Evolutionary conservation across 306 rosid species (phyloP), one percentile per base, ranked within the genome.

Genomic region (Begonia loranthoides): DNA sequence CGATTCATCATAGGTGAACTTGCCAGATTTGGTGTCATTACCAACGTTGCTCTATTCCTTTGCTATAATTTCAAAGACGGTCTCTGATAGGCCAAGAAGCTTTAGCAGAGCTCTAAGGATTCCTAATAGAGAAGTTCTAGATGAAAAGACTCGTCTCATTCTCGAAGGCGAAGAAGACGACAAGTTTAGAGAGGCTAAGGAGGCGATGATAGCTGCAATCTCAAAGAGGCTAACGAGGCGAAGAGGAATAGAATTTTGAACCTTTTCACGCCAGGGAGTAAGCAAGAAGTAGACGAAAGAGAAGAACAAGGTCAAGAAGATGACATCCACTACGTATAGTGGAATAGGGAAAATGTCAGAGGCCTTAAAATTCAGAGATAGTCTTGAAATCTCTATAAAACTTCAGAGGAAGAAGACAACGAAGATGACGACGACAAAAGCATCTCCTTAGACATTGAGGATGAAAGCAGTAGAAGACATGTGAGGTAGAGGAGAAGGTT

Each of bases 241-340:
- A 34, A 89, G 89, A 9, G 97, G 97, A 12, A 82, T 79, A 34
- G 93, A 77, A 39, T 75, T 77, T 3, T 95, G 79, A 73, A 89
- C 79, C 80, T 89, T 84, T 58, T 82, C 95, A 0, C 94, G 79
- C 95, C 95, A 89, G 12, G 87, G 69, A 55, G 66, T 74, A 43
- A 89, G 93, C 60, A 89, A 63, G 67, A 79, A 89, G 54, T 82
- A 84, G 0, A 84, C 82, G 1, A 84, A 87, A 9, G 95, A 82
- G 84, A 82, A 89, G 76, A 82, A 89, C 9, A 84, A 57, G 3
- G 61, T 24, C 68, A 89, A 84, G 79, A 82, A 84, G 9, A 77
- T 51, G 1, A 59, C 79, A 66, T 88, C 81, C 9, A 87, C 79
- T 0, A 81, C 5, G 54, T 81, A 80, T 0, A 88, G 73, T 48